Evolutionary conservation across 2,329 filamentous ascomycete species (phyloP), one percentile per base, ranked within the genome.

Genomic region (Trichoderma guizhouense): DNA sequence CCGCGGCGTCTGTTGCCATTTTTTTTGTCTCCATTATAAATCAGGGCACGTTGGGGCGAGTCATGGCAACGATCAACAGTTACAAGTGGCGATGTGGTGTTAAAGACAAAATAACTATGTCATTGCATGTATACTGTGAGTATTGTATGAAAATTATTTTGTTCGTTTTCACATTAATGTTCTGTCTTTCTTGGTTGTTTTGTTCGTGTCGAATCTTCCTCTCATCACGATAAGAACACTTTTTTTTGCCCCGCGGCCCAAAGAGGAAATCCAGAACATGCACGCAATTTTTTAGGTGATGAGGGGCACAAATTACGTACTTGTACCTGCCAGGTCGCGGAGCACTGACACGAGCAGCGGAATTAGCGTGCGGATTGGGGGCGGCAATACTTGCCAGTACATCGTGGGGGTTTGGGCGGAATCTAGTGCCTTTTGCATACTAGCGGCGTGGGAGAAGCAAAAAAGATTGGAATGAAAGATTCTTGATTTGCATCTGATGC

Each of bases 231-330:
- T 53, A 26, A 21, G 18, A 24, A n/a, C 21, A 26, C 30, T 21
- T 6, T 24, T 14, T n/a, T 57, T 18, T 68, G 53, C 65, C 65
- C 65, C 65, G 65, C 65, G 65, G 18, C 65, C 51, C 65, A 58
- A 68, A 60, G 65, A 60, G 65, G 51, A 60, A 60, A 68, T 57
- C 30, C n/a, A 7, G 21, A 30, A 21, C 30, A 53, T 53, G 64
- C 64, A 21, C 51, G 30, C 55, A 39, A 9, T 24, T 60, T 24
- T 68, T 47, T 60, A 61, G 66, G 66, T 69, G 55, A 61, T 61
- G 66, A 69, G 66, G 66, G 55, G 55, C 66, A 24, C 7, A 60
- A 69, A 69, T 69, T 61, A 69, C 66, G 63, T 55, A 66, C 63
- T 32, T 66, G 43, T 55, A 53, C 63, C 63, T 36, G 14, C 15